These are phyloP conservation scores for Plasmodium coatneyi DNA, from an alignment of 169 alveolate species.

Conservation along the genomic window DNA sequence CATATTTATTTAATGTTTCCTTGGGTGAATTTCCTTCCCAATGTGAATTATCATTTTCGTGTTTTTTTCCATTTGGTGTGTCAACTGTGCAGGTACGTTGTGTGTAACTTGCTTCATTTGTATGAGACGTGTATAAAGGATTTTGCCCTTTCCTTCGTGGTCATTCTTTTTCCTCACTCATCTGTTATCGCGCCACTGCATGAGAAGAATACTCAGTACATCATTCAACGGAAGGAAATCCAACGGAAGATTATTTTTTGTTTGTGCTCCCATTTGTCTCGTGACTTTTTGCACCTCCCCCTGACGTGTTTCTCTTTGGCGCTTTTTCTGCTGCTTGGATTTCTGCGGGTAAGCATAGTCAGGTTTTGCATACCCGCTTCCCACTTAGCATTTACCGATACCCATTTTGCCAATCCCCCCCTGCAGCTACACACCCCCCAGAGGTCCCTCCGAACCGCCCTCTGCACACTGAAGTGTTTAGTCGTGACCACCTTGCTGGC, in stretches of 20 bases:
- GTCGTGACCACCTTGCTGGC: slow-evolving; percentile 4
- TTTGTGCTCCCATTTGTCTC: slow-evolving; percentile 45
- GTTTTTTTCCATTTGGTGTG: not conserved
- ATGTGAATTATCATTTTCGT: slow-evolving; percentile 39
- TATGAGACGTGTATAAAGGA: slow-evolving; percentile 54
- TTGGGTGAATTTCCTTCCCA: slow-evolving; percentile 15
- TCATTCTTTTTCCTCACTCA: slow-evolving; percentile 9
- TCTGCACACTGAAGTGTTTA: not conserved
- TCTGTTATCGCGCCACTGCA: slow-evolving; percentile 6
- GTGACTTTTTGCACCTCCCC: slow-evolving; percentile 25
- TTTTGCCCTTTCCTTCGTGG: slow-evolving; percentile 20
- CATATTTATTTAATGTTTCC: slow-evolving; percentile 67
- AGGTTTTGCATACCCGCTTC: not conserved
- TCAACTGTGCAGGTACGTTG: not conserved
- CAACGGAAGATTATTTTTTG: slow-evolving; percentile 64
- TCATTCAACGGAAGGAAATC: slow-evolving; percentile 23
- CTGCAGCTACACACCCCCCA: slow-evolving; percentile 9
- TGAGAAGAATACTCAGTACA: slow-evolving; percentile 6
- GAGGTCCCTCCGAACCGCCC: not conserved
- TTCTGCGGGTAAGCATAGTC: slow-evolving; percentile 23
- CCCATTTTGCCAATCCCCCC: not conserved
- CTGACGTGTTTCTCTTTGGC: slow-evolving; percentile 23
- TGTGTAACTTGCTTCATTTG: slow-evolving; percentile 13
- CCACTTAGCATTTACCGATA: not conserved
- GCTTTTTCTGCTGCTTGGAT: slow-evolving; percentile 41